These are phyloP conservation scores for Perilla frutescens DNA, from an alignment of 257 asterid species.

Conservation along the genomic window DNA sequence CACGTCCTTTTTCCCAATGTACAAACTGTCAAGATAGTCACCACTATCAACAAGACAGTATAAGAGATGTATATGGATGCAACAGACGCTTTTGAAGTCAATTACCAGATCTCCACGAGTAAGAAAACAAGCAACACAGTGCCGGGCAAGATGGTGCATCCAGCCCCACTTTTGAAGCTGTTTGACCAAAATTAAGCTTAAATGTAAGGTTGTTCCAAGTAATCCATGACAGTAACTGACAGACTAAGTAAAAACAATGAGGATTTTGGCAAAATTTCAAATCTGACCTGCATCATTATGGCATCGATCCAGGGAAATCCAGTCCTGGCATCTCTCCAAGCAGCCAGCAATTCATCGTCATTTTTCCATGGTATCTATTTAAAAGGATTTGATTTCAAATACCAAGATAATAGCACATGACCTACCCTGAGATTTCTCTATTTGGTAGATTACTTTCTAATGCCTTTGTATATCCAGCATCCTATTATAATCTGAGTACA, in stretches of 20 bases:
- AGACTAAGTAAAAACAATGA: slow-evolving; percentile 8
- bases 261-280: slow-evolving; percentile 6
- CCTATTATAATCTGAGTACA: background rate
- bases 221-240: slow-evolving; percentile 13
- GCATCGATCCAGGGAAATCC: slow-evolving; percentile 99
- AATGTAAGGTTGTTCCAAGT: background rate
- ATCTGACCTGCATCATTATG: slow-evolving; percentile 89
- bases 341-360: slow-evolving; percentile 69
- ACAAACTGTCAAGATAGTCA: slow-evolving; percentile 58
- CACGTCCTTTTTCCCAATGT: slow-evolving; percentile 97
- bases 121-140: slow-evolving; percentile 91
- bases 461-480: background rate
- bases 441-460: background rate
- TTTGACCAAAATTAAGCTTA: slow-evolving; percentile 29
- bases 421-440: background rate
- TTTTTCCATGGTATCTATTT: slow-evolving; percentile 89
- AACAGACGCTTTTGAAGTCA: slow-evolving; percentile 15
- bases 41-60: slow-evolving; percentile 28
- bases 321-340: slow-evolving; percentile 96
- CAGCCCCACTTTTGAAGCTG: slow-evolving; percentile 96
- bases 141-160: slow-evolving; percentile 99
- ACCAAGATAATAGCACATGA: slow-evolving; percentile 18
- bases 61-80: background rate
- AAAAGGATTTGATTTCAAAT: background rate
- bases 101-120: slow-evolving; percentile 98